These are phyloP conservation scores for Cyclotella distinguenda DNA, from an alignment of 108 stramenopile species.

Conservation along the genomic window DNA sequence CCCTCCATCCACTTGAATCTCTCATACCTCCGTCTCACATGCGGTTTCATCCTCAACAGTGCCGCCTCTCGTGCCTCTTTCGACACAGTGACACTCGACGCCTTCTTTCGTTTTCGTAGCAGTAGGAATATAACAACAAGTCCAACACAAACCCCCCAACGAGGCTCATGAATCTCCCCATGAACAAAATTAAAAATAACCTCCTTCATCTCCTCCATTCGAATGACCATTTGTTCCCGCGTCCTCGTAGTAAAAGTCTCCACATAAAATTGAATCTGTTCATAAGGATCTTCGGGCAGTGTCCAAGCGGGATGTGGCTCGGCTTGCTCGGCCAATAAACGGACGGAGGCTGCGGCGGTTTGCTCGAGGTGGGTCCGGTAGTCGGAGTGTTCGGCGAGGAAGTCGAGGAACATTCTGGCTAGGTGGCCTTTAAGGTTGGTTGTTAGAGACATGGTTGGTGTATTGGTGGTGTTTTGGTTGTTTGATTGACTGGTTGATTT, in stretches of 20 bases:
- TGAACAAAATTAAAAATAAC: conserved; percentile 4
- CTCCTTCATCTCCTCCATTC: background rate
- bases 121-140: conserved; percentile 20
- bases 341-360: no score
- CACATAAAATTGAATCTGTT: conserved; percentile 48
- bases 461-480: background rate
- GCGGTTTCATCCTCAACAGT: conserved; percentile 34
- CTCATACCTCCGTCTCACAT: conserved; percentile 31
- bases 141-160: conserved; percentile 1
- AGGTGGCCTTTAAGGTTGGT: conserved; percentile 28
- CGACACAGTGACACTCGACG: no score
- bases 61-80: conserved; percentile 36
- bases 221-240: conserved; percentile 4
- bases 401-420: conserved; percentile 47
- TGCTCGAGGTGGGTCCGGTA: conserved; percentile 42
- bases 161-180: background rate
- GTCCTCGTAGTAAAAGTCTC: conserved; percentile 24
- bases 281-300: conserved; percentile 49
- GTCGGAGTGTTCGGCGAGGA: conserved; percentile 51
- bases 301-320: conserved; percentile 38
- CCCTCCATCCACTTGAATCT: conserved; percentile 13
- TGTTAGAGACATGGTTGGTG: conserved; percentile 1
- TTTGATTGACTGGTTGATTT: no score
- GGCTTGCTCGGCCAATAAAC: no score
- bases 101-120: no score